phyloP scores from a whole-genome alignment of 495 filamentous ascomycete species.

The Staphylotrichum longicolle region DNA sequence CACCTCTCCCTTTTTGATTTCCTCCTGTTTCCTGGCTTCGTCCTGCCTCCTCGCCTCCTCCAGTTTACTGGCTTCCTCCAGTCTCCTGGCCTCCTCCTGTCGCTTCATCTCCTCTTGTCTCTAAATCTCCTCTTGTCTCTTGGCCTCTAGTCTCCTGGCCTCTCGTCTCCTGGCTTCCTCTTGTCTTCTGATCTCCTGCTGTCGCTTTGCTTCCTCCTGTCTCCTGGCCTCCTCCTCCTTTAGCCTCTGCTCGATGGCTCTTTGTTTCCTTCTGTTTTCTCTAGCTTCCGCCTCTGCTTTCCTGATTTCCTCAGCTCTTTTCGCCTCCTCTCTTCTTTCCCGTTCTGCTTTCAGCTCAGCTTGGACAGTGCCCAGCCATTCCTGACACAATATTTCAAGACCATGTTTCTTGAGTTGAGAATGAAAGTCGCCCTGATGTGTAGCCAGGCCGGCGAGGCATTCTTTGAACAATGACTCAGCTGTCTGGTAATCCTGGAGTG shows the following conservation, averaged over 20 bases:
- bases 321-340: neutral
- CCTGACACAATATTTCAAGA: neutral
- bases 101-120: neutral
- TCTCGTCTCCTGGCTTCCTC: neutral
- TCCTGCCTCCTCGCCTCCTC: neutral
- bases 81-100: neutral
- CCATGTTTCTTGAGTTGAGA: neutral
- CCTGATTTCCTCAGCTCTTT: neutral
- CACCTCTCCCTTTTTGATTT: neutral
- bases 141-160: too few species aligned
- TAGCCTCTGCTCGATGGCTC: too few species aligned
- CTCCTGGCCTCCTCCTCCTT: neutral
- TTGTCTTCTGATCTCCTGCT: neutral
- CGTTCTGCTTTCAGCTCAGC: neutral
- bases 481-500: neutral
- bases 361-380: neutral
- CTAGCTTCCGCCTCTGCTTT: too few species aligned
- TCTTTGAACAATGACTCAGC: neutral
- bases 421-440: neutral
- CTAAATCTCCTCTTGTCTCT: neutral
- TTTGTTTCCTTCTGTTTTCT: too few species aligned
- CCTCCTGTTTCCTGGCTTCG: neutral
- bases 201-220: neutral
- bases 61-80: neutral
- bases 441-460: neutral